Evolutionary conservation across 768 basidiomycete species (phyloP), one percentile per base, ranked within the genome.

Genomic region (Hydnum rufescens): DNA sequence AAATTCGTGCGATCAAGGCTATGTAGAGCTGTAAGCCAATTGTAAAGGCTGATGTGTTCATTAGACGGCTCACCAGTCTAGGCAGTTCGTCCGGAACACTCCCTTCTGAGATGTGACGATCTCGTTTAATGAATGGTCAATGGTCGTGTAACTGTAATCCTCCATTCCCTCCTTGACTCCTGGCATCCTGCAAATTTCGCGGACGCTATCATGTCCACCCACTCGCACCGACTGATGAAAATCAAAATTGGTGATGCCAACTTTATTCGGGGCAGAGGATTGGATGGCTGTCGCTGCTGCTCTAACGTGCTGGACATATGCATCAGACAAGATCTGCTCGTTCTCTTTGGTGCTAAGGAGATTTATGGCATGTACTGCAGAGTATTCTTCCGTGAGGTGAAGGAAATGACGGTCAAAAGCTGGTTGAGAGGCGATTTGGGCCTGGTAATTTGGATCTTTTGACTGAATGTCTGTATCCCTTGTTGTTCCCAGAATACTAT

Each of bases 401-500:
- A 78, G 72, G 54, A 96, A 86, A 66, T 99, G 95, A 34, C 86
- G 78, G 58, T 96, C 86, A 61, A 99, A 99, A 1, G 95, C 95
- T 4, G 92, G 92, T 58, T 97, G 93, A 0, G 92, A 92, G 2
- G 90, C 88, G 36, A 66, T 62, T 58, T 87, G 82, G 95, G 93
- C 8, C 92, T 80, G 8, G 89, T 92, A 56, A 99, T 87, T 62
- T 96, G 90, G 39, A 99, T 88, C 53, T 78, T 77, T 58, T 88
- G 89, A 32, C 89, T 86, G 61, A 99, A 90, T 0, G 93, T 92
- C 62, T 92, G 88, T 36, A 92, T 64, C 26, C 88, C 90, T 66
- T 93, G 89, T 61, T 99, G 93, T 64, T 97, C 93, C 95, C 95
- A 99, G 64, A 99, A 99, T 54, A 97, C 89, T 90, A 61, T 44